These are phyloP conservation scores for Penicillium sp. DNA, from an alignment of 2,329 filamentous ascomycete genomes.

Conservation along the genomic window DNA sequence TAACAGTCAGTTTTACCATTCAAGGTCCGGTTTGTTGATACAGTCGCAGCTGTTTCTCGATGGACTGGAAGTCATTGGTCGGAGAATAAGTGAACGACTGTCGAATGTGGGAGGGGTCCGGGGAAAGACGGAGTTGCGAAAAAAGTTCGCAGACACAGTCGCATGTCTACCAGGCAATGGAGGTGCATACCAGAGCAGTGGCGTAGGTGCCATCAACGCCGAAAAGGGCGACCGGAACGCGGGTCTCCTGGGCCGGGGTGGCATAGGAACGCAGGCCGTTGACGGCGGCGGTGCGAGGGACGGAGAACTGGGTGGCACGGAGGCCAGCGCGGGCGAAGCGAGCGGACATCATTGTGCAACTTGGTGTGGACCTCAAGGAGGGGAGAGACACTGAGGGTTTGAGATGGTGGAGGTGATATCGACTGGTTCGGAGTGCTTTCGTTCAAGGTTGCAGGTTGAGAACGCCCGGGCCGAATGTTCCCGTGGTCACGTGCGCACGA, in stretches of 20 bases:
- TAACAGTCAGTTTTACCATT: not conserved
- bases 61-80: too few relatives aligned
- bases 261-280: conserved; percentile 69
- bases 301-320: conserved; percentile 49
- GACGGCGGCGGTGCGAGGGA: conserved; percentile 39
- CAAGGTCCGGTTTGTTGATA: too few relatives aligned
- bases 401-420: conserved; percentile 27
- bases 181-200: conserved; percentile 81
- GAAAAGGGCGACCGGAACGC: conserved; percentile 86
- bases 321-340: conserved; percentile 55
- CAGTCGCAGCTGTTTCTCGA: too few relatives aligned
- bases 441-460: conserved; percentile 25
- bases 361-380: conserved; percentile 24
- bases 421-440: conserved; percentile 23
- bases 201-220: conserved; percentile 98
- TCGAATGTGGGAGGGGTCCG: conserved; percentile 18
- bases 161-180: conserved; percentile 4
- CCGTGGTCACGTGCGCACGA: conserved; percentile 12
- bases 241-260: conserved; percentile 62
- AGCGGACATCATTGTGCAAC: conserved; percentile 52
- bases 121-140: conserved; percentile 13
- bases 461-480: conserved; percentile 26
- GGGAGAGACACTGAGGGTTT: conserved; percentile 17
- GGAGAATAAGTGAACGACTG: too few relatives aligned
- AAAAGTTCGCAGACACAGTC: conserved; percentile 6